Evolutionary conservation across 345 rosid genomes (phyloP).

Genomic region (Boechera stricta): DNA sequence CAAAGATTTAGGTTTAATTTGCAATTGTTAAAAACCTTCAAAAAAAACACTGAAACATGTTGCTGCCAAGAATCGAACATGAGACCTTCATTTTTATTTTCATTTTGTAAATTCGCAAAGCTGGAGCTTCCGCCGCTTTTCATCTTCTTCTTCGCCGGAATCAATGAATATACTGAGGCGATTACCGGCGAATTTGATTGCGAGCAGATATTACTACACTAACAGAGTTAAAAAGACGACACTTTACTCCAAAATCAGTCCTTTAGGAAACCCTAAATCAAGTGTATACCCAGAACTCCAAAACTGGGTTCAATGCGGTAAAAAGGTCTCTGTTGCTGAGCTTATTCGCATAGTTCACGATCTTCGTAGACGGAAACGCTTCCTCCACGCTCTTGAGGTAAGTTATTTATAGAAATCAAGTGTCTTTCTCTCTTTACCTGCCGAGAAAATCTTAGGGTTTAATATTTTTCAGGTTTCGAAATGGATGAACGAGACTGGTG

Average conservation of each 20-base stretch:
- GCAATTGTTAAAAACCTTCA: background rate
- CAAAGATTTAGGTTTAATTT: background rate
- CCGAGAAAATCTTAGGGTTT: constrained; percentile 7
- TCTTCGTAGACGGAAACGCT: constrained; percentile 79
- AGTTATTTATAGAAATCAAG: background rate
- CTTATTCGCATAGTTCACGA: constrained; percentile 85
- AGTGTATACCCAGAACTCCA: constrained; percentile 77
- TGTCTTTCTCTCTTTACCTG: constrained; percentile 14
- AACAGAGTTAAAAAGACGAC: constrained; percentile 64
- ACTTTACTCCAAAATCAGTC: constrained; percentile 77
- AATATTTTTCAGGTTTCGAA: constrained; percentile 60
- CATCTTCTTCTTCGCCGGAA: constrained; percentile 17
- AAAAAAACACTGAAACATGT: background rate
- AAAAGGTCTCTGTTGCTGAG: constrained; percentile 72
- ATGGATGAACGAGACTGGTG: constrained; percentile 73
- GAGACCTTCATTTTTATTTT: background rate
- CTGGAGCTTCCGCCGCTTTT: background rate
- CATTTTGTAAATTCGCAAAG: background rate
- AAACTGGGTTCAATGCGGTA: constrained; percentile 65
- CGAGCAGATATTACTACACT: constrained; percentile 61
- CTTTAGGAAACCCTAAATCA: constrained; percentile 63
- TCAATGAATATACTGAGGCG: constrained; percentile 34
- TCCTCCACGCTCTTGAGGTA: constrained; percentile 85
- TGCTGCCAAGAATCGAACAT: background rate
- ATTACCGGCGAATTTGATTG: constrained; percentile 45